A percentile compares a stretch with the other conserved stretches of the same genome.
Conservation (phyloP, 345 rosid genomes). For the Melaleuca quinquenervia region DNA sequence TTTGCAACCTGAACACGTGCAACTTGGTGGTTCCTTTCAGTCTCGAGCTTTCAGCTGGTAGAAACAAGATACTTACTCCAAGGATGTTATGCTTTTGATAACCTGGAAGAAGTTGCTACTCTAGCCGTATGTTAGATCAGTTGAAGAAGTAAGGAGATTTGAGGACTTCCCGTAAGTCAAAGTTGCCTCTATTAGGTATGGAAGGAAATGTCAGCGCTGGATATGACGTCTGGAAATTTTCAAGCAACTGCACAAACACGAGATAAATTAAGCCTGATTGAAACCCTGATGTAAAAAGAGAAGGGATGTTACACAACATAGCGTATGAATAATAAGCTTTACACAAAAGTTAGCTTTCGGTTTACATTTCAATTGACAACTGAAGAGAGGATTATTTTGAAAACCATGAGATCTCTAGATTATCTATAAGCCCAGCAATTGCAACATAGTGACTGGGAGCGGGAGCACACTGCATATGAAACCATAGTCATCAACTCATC, state of each 20-base stretch:
- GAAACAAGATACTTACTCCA: background rate
- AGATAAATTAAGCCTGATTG: background rate
- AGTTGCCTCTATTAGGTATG: slow-evolving; percentile 75
- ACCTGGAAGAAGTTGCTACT: background rate
- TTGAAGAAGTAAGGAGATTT: slow-evolving; percentile 85
- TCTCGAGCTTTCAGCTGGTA: background rate
- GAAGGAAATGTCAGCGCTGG: slow-evolving; percentile 68
- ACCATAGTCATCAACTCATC: background rate
- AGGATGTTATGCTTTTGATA: background rate
- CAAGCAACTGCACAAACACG: slow-evolving; percentile 54
- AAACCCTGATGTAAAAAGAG: background rate
- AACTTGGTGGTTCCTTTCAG: background rate
- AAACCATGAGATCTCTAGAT: background rate
- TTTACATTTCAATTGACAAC: background rate
- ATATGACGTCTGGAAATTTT: slow-evolving; percentile 63
- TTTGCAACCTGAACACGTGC: background rate
- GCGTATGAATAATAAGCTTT: background rate
- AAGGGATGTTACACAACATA: background rate
- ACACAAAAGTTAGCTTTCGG: background rate
- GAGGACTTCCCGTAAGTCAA: slow-evolving; percentile 69
- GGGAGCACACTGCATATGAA: background rate
- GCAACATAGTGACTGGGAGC: background rate
- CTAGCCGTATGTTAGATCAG: slow-evolving; percentile 20
- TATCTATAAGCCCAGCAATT: background rate
- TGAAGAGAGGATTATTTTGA: background rate